Evolutionary conservation across 23 red algal species (phyloP).

Genomic region (Pyropia yezoensis): DNA sequence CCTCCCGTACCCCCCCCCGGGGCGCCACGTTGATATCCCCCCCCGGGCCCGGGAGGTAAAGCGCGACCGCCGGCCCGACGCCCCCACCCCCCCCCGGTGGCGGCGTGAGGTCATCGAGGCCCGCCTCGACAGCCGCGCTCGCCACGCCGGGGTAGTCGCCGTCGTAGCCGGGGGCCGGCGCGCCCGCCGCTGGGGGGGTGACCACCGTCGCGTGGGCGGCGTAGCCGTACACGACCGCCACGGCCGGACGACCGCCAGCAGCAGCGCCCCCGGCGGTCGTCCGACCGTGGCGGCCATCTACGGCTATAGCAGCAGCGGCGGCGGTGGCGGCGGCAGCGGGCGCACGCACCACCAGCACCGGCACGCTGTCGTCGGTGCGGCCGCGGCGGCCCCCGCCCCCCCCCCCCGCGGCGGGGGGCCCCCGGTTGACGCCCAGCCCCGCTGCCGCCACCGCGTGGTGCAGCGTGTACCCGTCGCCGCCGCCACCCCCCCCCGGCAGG

Average conservation of each 20-base stretch:
- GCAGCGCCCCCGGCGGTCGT: slow-evolving; percentile 5
- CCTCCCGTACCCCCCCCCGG: slow-evolving; percentile 6
- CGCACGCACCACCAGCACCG: slow-evolving; percentile 29
- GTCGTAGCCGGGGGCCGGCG: slow-evolving; percentile 17
- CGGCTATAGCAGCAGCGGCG: background rate
- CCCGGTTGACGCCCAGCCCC: too few relatives aligned
- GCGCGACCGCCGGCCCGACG: too few relatives aligned
- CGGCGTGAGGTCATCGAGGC: background rate
- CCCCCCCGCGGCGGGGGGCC: too few relatives aligned
- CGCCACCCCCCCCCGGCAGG: too few relatives aligned
- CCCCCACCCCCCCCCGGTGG: too few relatives aligned
- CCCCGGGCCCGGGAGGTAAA: slow-evolving; percentile 18
- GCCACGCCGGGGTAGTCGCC: slow-evolving; percentile 45
- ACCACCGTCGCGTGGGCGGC: slow-evolving; percentile 55
- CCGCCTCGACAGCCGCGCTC: slow-evolving; percentile 10
- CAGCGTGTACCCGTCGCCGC: too few relatives aligned
- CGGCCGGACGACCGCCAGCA: background rate
- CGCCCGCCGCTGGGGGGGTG: background rate
- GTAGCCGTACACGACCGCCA: slow-evolving; percentile 32
- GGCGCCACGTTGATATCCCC: slow-evolving; percentile 61
- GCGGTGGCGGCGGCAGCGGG: background rate
- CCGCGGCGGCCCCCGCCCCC: too few relatives aligned
- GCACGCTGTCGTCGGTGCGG: slow-evolving; percentile 28
- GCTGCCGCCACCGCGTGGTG: too few relatives aligned
- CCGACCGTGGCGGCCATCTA: too few relatives aligned